Evolutionary conservation across 2,329 filamentous ascomycete genomes (phyloP), one percentile per base, ranked within the genome.

Genomic region (Diaporthe sp.): DNA sequence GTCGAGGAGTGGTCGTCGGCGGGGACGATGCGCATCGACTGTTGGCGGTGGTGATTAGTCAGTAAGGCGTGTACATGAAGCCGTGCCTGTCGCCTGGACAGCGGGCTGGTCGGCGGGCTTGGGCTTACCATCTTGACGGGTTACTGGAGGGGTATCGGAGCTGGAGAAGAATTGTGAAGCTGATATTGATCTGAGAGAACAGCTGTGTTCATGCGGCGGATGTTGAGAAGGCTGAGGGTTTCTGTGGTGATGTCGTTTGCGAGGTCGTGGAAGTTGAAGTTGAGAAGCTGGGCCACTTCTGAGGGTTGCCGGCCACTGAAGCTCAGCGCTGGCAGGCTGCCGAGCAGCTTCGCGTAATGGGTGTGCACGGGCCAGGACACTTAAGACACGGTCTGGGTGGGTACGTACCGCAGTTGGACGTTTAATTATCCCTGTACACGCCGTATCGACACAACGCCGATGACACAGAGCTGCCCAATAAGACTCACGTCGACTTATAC

Each of bases 11-110:
- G 91, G 79, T 88, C 83, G 81, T 92, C 85, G 77, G 92, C 84
- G 83, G 97, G 97, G 80, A 95, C 92, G 87, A 99, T 94, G 87
- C 95, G 95, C 90, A 98, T 94, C 82, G 95, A 94, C 94, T 97
- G 85, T 63, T 68, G 71, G 71, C 17, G 7, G 73, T 53, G 76
- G 55, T 78, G n/a, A 3, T 77, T 78, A 76, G 75, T 74, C 77
- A 76, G 79, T 47, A 76, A 75, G 67, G 60, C 31, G 20, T 39
- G 34, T n/a, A 39, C 71, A 68, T 55, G 76, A 37, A 72, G 63
- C 63, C 34, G n/a, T 71, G 58, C 34, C 34, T 37, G 58, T n/a
- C 57, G n/a, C 53, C 55, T 61, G 42, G 53, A 12, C 28, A 34
- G 65, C 44, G 58, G 58, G 37, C 37, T 28, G 58, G 17, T 47